Percentiles rank a stretch among this genome's conserved stretches.
phyloP scores from a whole-genome alignment of 2,329 filamentous ascomycete species.

The Cryphonectria radicalis region DNA sequence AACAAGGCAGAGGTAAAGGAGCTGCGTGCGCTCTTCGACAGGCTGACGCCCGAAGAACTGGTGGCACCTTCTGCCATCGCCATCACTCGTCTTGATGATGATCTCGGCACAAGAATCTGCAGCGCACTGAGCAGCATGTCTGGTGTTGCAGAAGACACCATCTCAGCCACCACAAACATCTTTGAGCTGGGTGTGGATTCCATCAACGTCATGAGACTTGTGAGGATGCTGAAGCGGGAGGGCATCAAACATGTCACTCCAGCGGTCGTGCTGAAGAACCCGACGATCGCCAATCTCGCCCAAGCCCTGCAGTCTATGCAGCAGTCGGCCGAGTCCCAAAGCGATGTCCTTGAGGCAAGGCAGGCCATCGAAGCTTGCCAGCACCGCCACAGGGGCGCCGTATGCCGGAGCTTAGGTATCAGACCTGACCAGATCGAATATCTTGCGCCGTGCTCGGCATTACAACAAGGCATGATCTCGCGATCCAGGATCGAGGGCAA shows the following conservation, averaged over 20 bases:
- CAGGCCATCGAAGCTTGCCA: constrained; percentile 67
- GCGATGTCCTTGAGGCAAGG: constrained; percentile 50
- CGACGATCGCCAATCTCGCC: constrained; percentile 53
- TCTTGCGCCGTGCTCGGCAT: constrained; percentile 79
- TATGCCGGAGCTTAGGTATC: constrained; percentile 58
- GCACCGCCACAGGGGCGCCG: constrained; percentile 60
- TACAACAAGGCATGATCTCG: constrained; percentile 87
- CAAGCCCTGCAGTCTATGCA: constrained; percentile 38
- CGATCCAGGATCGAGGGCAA: constrained; percentile 61
- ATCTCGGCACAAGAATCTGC: constrained; percentile 53
- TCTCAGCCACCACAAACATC: constrained; percentile 66
- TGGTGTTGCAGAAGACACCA: constrained; percentile 44
- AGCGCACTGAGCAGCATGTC: constrained; percentile 59
- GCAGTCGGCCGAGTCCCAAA: constrained; percentile 25
- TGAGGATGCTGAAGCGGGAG: constrained; percentile 63
- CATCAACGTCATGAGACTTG: constrained; percentile 76
- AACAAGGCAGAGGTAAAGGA: constrained; percentile 84
- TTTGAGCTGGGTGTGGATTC: constrained; percentile 90
- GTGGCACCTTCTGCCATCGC: constrained; percentile 54
- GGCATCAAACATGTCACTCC: constrained; percentile 67
- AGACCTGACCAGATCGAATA: constrained; percentile 64
- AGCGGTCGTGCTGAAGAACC: constrained; percentile 69
- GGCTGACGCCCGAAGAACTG: constrained; percentile 63
- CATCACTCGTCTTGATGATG: constrained; percentile 34
- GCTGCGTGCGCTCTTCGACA: constrained; percentile 68